Conservation (phyloP, 192 early-diverging fungal genomes). For the Haplosporangium gracile region DNA sequence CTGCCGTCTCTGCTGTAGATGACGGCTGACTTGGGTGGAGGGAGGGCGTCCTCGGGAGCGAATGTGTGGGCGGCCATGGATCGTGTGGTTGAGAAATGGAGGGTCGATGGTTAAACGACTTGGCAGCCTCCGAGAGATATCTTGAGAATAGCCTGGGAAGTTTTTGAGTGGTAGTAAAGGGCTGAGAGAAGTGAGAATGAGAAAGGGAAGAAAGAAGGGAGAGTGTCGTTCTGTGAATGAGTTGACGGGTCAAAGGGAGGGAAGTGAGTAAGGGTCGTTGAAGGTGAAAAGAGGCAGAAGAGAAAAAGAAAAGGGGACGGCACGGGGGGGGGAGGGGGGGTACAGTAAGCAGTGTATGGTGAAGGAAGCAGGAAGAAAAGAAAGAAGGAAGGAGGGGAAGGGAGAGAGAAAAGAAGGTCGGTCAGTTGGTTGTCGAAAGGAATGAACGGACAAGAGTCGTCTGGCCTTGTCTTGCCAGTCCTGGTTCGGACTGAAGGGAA, state of each 20-base stretch:
- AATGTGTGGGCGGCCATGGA: conserved; percentile 56
- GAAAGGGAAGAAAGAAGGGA: background rate
- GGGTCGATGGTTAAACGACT: background rate
- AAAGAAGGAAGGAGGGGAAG: background rate
- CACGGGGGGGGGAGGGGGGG: background rate
- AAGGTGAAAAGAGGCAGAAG: too few relatives aligned
- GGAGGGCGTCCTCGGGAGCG: conserved; percentile 56
- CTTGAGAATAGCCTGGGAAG: background rate
- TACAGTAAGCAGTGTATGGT: background rate
- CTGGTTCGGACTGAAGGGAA: too few relatives aligned
- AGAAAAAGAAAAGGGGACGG: background rate
- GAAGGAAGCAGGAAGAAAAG: background rate
- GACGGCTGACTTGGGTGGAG: conserved; percentile 57
- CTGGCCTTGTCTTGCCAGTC: too few relatives aligned
- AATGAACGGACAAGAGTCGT: too few relatives aligned
- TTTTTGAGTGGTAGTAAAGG: background rate
- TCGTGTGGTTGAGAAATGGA: background rate
- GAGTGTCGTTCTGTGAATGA: conserved; percentile 6
- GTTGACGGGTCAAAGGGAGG: background rate
- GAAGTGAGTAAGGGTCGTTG: background rate
- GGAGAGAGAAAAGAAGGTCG: background rate
- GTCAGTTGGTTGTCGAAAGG: too few relatives aligned
- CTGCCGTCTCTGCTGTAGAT: conserved; percentile 60
- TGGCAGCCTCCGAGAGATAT: conserved; percentile 6
- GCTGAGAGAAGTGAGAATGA: too few relatives aligned